Base-by-base conservation (phyloP, 2,329 filamentous ascomycete genomes). In the Botrytis squamosa region DNA sequence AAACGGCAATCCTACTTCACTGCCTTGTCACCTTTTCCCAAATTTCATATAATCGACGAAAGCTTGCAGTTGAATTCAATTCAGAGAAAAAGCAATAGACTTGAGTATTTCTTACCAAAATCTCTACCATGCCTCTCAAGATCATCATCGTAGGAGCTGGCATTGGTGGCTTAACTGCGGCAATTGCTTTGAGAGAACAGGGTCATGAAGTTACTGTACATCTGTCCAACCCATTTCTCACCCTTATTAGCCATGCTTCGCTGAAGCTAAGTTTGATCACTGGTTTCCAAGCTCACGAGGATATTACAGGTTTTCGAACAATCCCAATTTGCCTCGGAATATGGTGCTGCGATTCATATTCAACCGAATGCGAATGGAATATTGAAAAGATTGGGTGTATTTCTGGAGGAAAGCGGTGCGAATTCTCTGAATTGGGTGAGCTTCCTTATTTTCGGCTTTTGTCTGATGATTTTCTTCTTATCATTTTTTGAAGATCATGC, bases 321-420 rank as follows among this genome's bases (percentile, higher is more conserved):
- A 78, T 89, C 88, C 0, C 82, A 82, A 2, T 85, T 90, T 49
- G 85, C 86, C 25, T 85, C 83, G 69, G 89, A 91, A 79, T 81
- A 84, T 1, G 89, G 89, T 0, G 89, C 89, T 4, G 89, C 89
- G 0, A 85, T 91, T n/a, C 88, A 91, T 77, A 79, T 91, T 7
- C 85, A 87, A 0, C 88, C 90, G 0, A 92, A 92, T 77, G 83
- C 85, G 3, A 89, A 90, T 79, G 87, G 88, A 0, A 80, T 91
- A 3, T 81, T 92, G 6, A 80, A 81, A 18, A 81, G 84, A 46
- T 80, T 86, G 67, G 85, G 85, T 0, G 76, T 87, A 1, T 79
- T 81, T 67, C 81, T 83, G 0, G 82, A 84, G 72, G 79, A 80
- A 0, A 82, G 82, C 60, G 84, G 84, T 2, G 83, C 84, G 4